Conservation (phyloP, 768 basidiomycete species). For the Collybia nuda region DNA sequence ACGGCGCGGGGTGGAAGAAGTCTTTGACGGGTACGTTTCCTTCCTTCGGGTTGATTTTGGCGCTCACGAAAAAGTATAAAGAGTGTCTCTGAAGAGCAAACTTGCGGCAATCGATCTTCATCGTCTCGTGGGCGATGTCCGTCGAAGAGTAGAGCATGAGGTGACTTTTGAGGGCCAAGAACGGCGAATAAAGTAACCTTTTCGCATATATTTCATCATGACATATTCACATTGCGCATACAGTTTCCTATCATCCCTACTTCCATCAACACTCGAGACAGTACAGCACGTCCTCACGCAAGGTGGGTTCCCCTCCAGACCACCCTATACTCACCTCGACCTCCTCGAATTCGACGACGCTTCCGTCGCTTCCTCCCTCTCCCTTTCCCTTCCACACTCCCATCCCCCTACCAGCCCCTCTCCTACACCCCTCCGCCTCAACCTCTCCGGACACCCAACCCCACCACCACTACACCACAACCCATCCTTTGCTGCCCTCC, state of each 20-base stretch:
- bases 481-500: conserved; percentile 59
- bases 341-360: conserved; percentile 21
- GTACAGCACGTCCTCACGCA: conserved; percentile 68
- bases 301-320: conserved; percentile 49
- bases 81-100: conserved; percentile 82
- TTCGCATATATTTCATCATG: conserved; percentile 15
- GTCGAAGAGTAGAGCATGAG: conserved; percentile 75
- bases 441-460: conserved; percentile 17
- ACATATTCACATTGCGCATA: neutral
- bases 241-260: conserved; percentile 73
- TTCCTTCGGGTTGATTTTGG: neutral
- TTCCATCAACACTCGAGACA: conserved; percentile 73
- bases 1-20: conserved; percentile 72
- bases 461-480: conserved; percentile 20
- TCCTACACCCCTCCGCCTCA: conserved; percentile 17
- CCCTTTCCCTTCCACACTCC: conserved; percentile 8
- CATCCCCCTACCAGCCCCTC: conserved; percentile 12
- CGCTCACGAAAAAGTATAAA: conserved; percentile 25
- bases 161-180: conserved; percentile 60
- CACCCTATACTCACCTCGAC: conserved; percentile 26
- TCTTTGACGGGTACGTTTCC: conserved; percentile 73
- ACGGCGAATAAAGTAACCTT: conserved; percentile 48
- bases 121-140: conserved; percentile 67
- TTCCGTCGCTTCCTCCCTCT: conserved; percentile 17
- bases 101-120: conserved; percentile 71